Evolutionary conservation across 2,329 filamentous ascomycete species (phyloP).

Genomic region (Pyrenophora graminea): DNA sequence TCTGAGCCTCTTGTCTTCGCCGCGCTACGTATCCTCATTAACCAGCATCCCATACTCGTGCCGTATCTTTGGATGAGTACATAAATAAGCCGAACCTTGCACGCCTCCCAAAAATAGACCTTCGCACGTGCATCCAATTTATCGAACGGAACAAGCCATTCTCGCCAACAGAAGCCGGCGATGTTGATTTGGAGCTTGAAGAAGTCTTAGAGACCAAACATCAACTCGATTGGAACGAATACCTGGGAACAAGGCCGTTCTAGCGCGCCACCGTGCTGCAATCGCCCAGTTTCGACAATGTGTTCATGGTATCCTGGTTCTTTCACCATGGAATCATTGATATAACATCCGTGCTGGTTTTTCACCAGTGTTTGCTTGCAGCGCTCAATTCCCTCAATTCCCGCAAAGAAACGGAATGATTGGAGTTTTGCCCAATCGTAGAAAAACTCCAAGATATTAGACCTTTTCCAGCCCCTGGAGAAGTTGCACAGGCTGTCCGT

Average conservation of each 20-base stretch:
- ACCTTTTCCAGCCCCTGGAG: background rate
- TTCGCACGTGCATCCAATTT: background rate
- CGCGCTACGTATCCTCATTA: background rate
- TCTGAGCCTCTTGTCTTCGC: background rate
- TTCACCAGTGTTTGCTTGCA: constrained; percentile 48
- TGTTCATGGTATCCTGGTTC: constrained; percentile 50
- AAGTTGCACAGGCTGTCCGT: background rate
- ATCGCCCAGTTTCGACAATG: constrained; percentile 4
- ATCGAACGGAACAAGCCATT: background rate
- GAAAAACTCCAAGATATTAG: background rate
- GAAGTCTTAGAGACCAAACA: constrained; percentile 47
- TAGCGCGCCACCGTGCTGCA: constrained; percentile 50
- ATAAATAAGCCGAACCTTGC: background rate
- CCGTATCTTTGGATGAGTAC: background rate
- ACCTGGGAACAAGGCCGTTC: constrained; percentile 29
- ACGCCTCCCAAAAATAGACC: background rate
- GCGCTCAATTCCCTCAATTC: constrained; percentile 19
- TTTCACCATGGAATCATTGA: constrained; percentile 54
- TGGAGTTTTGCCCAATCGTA: background rate
- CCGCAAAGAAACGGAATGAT: background rate
- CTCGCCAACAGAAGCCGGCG: background rate
- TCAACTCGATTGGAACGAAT: constrained; percentile 31
- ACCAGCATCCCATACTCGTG: background rate
- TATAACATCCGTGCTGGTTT: constrained; percentile 49
- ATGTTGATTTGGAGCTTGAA: constrained; percentile 40